A percentile compares a stretch with the other conserved stretches of the same genome.
Evolutionary conservation across 768 basidiomycete species (phyloP).

Genomic region (Serpula lacrymans): DNA sequence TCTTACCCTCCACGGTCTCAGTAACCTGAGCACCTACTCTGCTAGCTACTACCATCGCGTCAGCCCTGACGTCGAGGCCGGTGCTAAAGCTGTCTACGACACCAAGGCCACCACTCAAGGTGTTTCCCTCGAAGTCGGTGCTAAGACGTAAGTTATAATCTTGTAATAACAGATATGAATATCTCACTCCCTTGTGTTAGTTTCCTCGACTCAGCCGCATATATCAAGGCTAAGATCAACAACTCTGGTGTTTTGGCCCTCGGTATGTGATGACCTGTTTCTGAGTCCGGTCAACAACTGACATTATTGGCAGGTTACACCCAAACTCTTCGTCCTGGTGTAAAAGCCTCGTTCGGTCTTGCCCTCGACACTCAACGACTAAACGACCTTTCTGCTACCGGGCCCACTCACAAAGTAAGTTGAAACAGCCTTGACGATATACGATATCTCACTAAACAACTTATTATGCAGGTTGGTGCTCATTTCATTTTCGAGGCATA

Average conservation of each 20-base stretch:
- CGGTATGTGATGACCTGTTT: slow-evolving; percentile 38
- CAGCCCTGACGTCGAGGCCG: slow-evolving; percentile 86
- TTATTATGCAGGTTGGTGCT: slow-evolving; percentile 56
- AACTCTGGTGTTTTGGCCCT: slow-evolving; percentile 88
- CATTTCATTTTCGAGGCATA: slow-evolving; percentile 72
- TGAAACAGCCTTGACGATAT: background rate
- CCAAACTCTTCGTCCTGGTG: slow-evolving; percentile 89
- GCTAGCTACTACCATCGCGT: slow-evolving; percentile 99
- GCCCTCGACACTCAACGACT: slow-evolving; percentile 93
- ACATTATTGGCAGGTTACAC: slow-evolving; percentile 63
- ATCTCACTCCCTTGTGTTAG: slow-evolving; percentile 28
- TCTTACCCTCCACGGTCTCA: slow-evolving; percentile 89
- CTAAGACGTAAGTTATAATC: slow-evolving; percentile 72
- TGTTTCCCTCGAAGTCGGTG: slow-evolving; percentile 91
- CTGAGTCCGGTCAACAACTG: slow-evolving; percentile 5
- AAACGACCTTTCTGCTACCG: slow-evolving; percentile 62
- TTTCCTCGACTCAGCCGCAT: slow-evolving; percentile 84
- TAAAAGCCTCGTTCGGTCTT: slow-evolving; percentile 90
- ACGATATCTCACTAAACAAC: background rate
- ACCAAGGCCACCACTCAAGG: slow-evolving; percentile 83
- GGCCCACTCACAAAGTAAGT: slow-evolving; percentile 74
- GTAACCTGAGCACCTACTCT: slow-evolving; percentile 90
- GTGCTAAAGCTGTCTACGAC: slow-evolving; percentile 96
- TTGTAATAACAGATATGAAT: background rate
- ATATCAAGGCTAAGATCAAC: slow-evolving; percentile 99